Conservation (phyloP, 768 basidiomycete genomes). For the Sarcodon aspratus region DNA sequence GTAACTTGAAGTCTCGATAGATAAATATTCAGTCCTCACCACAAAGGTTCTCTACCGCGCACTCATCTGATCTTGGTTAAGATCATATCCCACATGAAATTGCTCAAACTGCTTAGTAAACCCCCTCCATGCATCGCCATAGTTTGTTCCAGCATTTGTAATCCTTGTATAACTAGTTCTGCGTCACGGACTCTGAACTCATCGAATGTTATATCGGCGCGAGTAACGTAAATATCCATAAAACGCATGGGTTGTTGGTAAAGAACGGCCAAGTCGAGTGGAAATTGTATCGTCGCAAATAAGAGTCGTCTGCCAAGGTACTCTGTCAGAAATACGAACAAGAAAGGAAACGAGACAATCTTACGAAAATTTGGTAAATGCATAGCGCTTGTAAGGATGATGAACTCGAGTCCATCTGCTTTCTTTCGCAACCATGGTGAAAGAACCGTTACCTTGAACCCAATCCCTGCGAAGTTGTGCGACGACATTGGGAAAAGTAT, state of each 20-base stretch:
- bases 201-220: conserved; percentile 28
- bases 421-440: too few species aligned
- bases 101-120: too few species aligned
- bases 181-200: conserved; percentile 21
- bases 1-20: too few species aligned
- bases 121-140: neutral
- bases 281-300: conserved; percentile 15
- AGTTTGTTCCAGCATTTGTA: neutral
- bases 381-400: too few species aligned
- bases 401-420: too few species aligned
- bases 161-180: neutral
- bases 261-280: conserved; percentile 16
- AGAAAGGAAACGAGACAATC: too few species aligned
- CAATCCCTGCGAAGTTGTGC: conserved; percentile 26
- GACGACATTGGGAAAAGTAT: conserved; percentile 26
- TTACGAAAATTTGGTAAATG: too few species aligned
- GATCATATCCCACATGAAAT: too few species aligned
- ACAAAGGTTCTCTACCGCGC: too few species aligned
- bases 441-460: too few species aligned
- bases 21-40: too few species aligned
- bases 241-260: conserved; percentile 19
- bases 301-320: conserved; percentile 10
- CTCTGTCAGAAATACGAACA: neutral
- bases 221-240: conserved; percentile 24
- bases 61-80: too few species aligned